Percentiles rank a stretch among this genome's conserved stretches.
Evolutionary conservation across 805 yeast genomes (phyloP).

Genomic region (Brettanomyces sp.): DNA sequence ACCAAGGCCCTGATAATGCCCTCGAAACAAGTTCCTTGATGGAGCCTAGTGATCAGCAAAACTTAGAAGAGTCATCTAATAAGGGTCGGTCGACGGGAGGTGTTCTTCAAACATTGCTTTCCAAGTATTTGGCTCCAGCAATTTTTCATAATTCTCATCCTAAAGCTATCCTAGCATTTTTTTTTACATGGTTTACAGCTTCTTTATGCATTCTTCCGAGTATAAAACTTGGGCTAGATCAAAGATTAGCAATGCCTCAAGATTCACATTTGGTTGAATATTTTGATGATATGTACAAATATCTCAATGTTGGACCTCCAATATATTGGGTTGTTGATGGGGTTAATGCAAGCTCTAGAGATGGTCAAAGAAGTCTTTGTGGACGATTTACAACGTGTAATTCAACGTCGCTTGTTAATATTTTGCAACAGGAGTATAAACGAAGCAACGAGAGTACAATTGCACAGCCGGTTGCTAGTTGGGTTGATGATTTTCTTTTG

Average conservation of each 20-base stretch:
- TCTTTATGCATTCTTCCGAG: slow-evolving; percentile 63
- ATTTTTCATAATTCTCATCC: slow-evolving; percentile 40
- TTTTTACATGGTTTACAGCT: slow-evolving; percentile 55
- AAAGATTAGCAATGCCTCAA: slow-evolving; percentile 75
- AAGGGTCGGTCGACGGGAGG: slow-evolving; percentile 16
- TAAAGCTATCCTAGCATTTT: slow-evolving; percentile 41
- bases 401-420: slow-evolving; percentile 66
- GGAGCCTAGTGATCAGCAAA: not conserved
- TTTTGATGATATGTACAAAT: slow-evolving; percentile 64
- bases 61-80: slow-evolving; percentile 6
- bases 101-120: slow-evolving; percentile 22
- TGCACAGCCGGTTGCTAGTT: slow-evolving; percentile 76
- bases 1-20: not conserved
- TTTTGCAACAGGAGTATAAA: slow-evolving; percentile 76
- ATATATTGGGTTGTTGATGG: slow-evolving; percentile 73
- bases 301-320: slow-evolving; percentile 86
- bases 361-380: slow-evolving; percentile 66
- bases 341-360: slow-evolving; percentile 50
- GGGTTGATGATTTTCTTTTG: slow-evolving; percentile 86
- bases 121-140: slow-evolving; percentile 48
- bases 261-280: slow-evolving; percentile 77
- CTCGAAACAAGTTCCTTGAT: slow-evolving; percentile 2
- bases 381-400: slow-evolving; percentile 84
- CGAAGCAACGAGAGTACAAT: slow-evolving; percentile 57
- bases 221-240: slow-evolving; percentile 77